Conservation (phyloP, 805 yeast genomes). For the Candida nitratophila region DNA sequence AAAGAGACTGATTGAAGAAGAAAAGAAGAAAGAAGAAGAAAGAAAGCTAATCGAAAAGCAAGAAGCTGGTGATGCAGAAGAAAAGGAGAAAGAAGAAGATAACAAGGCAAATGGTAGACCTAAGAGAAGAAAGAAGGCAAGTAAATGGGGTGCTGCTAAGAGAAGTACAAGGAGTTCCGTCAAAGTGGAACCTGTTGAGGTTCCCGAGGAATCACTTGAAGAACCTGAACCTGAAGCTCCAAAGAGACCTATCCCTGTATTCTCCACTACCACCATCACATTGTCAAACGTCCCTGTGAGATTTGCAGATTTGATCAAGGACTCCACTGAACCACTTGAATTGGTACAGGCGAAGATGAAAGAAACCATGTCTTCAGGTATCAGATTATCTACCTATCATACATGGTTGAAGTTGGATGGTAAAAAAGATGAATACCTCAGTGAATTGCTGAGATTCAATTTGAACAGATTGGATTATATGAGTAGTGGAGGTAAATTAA, state of each 20-base stretch:
- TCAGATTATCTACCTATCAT: constrained; percentile 51
- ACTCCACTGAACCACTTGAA: constrained; percentile 55
- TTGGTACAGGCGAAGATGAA: constrained; percentile 59
- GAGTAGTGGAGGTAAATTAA: constrained; percentile 26
- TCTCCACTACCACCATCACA: constrained; percentile 60
- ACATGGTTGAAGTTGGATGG: constrained; percentile 86
- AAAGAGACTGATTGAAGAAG: constrained; percentile 18
- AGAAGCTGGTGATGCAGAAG: constrained; percentile 18
- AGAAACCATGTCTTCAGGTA: constrained; percentile 50
- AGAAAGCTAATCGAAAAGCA: constrained; percentile 12
- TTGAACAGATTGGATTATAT: constrained; percentile 33
- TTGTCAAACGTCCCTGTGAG: constrained; percentile 60
- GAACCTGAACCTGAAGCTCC: constrained; percentile 15
- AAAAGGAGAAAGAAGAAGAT: constrained; percentile 20
- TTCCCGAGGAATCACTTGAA: constrained; percentile 12
- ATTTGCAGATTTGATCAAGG: constrained; percentile 54
- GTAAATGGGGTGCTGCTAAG: constrained; percentile 21
- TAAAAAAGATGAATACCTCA: constrained; percentile 55
- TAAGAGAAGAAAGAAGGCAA: constrained; percentile 19
- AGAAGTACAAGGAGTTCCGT: constrained; percentile 19
- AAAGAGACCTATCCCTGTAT: constrained; percentile 38
- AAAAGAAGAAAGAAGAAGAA: constrained; percentile 14
- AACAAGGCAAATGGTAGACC: constrained; percentile 4
- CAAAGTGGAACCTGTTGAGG: constrained; percentile 8
- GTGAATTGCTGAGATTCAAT: constrained; percentile 56